These are phyloP conservation scores for Leptographium wingfieldii DNA, from an alignment of 2,329 filamentous ascomycete genomes.

Conservation along the genomic window DNA sequence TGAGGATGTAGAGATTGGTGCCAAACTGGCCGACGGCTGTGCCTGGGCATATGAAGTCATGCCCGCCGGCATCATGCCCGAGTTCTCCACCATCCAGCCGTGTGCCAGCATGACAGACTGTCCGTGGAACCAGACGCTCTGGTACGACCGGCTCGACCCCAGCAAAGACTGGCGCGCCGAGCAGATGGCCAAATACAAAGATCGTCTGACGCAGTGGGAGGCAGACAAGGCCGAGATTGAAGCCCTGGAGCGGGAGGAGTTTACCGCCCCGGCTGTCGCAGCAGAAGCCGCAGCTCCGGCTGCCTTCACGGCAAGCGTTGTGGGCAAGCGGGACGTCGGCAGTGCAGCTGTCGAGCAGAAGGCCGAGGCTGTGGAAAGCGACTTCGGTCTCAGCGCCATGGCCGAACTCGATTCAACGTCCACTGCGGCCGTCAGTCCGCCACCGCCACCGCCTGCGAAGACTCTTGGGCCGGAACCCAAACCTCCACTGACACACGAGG, in stretches of 20 bases:
- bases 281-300: background rate
- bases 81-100: constrained; percentile 33
- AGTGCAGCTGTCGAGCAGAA: constrained; percentile 8
- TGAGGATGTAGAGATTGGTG: constrained; percentile 49
- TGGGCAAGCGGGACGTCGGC: background rate
- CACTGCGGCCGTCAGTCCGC: background rate
- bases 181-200: constrained; percentile 29
- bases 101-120: constrained; percentile 36
- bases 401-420: too few species aligned
- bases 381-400: constrained; percentile 13
- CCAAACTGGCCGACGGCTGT: constrained; percentile 54
- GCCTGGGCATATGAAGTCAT: constrained; percentile 56
- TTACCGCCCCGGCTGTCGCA: background rate
- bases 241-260: background rate
- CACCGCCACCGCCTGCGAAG: constrained; percentile 8
- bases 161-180: constrained; percentile 27
- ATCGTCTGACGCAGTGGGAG: constrained; percentile 26
- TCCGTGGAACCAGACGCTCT: constrained; percentile 38
- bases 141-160: constrained; percentile 37
- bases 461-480: constrained; percentile 16
- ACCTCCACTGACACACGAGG: constrained; percentile 37
- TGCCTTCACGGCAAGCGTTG: background rate
- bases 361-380: constrained; percentile 14
- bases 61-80: constrained; percentile 52
- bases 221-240: constrained; percentile 17